Percentiles rank a stretch among this genome's conserved stretches.
phyloP scores from a whole-genome alignment of 208 protist genomes.

The Trypanosomatidae sp. region DNA sequence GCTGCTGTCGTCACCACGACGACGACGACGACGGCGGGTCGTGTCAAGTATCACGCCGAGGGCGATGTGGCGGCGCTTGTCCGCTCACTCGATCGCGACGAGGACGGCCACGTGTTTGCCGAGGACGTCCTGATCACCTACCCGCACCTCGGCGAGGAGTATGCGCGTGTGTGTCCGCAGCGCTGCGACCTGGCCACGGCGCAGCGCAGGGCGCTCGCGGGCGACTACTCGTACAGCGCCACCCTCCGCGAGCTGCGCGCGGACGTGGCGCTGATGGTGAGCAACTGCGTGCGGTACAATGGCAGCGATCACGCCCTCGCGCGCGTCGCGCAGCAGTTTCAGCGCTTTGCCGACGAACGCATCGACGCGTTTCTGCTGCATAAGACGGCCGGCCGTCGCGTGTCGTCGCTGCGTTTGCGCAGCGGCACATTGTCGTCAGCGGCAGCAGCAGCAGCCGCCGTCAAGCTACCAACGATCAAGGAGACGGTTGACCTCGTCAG shows the following conservation, averaged over 20 bases:
- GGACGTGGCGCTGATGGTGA: slow-evolving; percentile 73
- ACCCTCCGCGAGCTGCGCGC: slow-evolving; percentile 27
- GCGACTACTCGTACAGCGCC: slow-evolving; percentile 44
- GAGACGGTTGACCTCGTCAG: slow-evolving; percentile 38
- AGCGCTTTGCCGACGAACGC: slow-evolving; percentile 39
- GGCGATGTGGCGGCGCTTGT: slow-evolving; percentile 55
- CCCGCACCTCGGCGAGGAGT: slow-evolving; percentile 53
- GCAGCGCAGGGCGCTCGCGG: slow-evolving; percentile 29
- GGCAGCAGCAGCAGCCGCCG: not conserved
- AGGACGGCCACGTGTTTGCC: slow-evolving; percentile 68
- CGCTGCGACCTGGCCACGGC: slow-evolving; percentile 70
- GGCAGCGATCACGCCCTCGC: slow-evolving; percentile 30
- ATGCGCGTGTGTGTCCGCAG: slow-evolving; percentile 54
- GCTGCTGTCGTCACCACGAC: not conserved
- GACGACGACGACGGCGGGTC: no score
- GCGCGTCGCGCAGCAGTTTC: slow-evolving; percentile 37
- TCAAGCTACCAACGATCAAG: slow-evolving; percentile 1
- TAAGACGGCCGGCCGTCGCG: slow-evolving; percentile 49
- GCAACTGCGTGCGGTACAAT: slow-evolving; percentile 78
- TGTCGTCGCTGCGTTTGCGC: slow-evolving; percentile 32
- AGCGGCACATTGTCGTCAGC: not conserved
- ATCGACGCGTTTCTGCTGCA: slow-evolving; percentile 38
- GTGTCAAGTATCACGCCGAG: slow-evolving; percentile 25
- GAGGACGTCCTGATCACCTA: slow-evolving; percentile 62
- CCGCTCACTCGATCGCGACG: slow-evolving; percentile 41